Evolutionary conservation across 495 filamentous ascomycete species (phyloP), one percentile per base, ranked within the genome.

Genomic region (Rostrohypoxylon terebratum): DNA sequence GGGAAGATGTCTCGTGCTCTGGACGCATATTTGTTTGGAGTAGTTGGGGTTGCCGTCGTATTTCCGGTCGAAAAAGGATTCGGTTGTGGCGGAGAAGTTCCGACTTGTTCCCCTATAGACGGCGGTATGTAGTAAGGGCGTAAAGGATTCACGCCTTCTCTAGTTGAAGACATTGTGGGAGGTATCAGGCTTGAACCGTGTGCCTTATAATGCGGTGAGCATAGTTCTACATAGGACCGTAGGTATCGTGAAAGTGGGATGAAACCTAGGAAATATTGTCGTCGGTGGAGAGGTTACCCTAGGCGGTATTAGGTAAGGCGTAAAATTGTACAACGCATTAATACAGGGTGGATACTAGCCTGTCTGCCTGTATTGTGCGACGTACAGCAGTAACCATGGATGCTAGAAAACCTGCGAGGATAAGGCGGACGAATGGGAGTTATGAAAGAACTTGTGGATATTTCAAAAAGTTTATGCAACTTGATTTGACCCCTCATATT

Each of bases 101-200:
- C 83, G 53, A 74, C 67, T n/a, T 84, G 79, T 31, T 89, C 85
- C 25, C 91, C 89, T 62, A 94, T 89, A 2, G 93, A 88, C 4
- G 94, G 93, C 20, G 95, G 94, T 71, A 93, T 89, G 81, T 99
- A 98, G 81, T 99, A 99, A 0, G 96, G 96, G 68, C 96, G 87
- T 50, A 98, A 85, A 64, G 96, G 96, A 81, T 99, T 98, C 63
- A 92, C 91, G 71, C 88, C 89, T 64, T 87, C 84, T 70, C 77
- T 77, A 31, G 80, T 73, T 47, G 79, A 78, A 54, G 84, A 68
- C 86, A 87, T 87, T 33, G 21, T 80, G 67, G 51, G 69, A 54
- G 14, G 40, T 38, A 53, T 62, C 23, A 57, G 33, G 16, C 54
- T 20, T 34, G 53, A 50, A 31, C 42, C 42, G 42, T 45, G 13